These are phyloP conservation scores for Platanus orientalis DNA, from an alignment of 164 flowering plant genomes.

Conservation along the genomic window DNA sequence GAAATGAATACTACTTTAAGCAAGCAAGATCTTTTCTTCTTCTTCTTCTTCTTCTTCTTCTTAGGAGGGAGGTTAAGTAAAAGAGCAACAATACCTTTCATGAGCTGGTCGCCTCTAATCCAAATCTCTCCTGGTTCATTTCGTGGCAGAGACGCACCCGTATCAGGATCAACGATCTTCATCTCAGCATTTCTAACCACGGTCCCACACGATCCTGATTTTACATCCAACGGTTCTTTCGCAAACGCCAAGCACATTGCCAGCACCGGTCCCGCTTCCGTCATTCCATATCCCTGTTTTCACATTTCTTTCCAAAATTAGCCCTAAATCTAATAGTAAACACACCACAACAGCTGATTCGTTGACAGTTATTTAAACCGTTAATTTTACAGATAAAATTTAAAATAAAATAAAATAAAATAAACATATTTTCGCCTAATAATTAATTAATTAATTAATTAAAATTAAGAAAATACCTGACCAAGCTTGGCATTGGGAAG, in stretches of 20 bases:
- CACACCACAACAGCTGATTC: too few relatives aligned
- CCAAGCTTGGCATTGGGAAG: conserved; percentile 81
- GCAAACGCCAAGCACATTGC: conserved; percentile 94
- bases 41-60: too few relatives aligned
- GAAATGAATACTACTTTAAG: too few relatives aligned
- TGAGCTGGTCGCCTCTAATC: conserved; percentile 81
- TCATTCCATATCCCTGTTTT: conserved; percentile 96
- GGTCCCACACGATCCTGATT: conserved; percentile 91
- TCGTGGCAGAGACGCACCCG: conserved; percentile 57
- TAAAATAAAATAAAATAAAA: neutral
- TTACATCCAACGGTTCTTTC: conserved; percentile 70
- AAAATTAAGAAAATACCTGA: conserved; percentile 45
- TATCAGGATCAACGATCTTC: conserved; percentile 74
- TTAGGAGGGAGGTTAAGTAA: too few relatives aligned
- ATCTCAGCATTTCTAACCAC: too few relatives aligned
- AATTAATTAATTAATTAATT: too few relatives aligned
- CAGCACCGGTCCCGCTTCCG: conserved; percentile 90
- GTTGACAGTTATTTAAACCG: too few relatives aligned
- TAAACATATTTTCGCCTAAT: too few relatives aligned
- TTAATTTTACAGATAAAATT: neutral
- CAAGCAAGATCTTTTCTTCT: too few relatives aligned
- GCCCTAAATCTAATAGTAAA: too few relatives aligned
- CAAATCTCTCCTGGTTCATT: conserved; percentile 94
- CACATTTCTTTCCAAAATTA: neutral
- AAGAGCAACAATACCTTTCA: too few relatives aligned